Conservation (phyloP, 2,329 filamentous ascomycete species). For the Juglanconis sp. region DNA sequence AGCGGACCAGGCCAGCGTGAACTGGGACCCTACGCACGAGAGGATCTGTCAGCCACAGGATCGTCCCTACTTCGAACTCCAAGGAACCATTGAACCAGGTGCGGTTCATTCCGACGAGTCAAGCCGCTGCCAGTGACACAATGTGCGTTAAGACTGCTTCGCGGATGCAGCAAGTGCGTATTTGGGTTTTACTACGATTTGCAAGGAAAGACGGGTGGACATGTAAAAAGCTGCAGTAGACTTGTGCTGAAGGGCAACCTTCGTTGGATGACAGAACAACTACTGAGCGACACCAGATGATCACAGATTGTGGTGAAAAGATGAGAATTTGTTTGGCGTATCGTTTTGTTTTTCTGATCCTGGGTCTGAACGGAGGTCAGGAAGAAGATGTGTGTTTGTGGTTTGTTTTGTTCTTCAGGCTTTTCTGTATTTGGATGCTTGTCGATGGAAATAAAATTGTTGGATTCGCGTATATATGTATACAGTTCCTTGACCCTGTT, state of each 20-base stretch:
- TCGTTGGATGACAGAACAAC: constrained; percentile 15
- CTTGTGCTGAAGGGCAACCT: constrained; percentile 16
- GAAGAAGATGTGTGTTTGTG: no score
- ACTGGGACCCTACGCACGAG: background rate
- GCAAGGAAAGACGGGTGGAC: background rate
- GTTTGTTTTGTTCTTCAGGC: no score
- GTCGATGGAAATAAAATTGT: no score
- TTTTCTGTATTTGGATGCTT: no score
- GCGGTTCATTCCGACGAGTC: background rate
- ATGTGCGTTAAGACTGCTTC: background rate
- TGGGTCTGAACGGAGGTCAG: background rate
- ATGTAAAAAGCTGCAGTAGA: constrained; percentile 9
- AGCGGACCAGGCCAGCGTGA: background rate
- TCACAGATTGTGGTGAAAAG: background rate
- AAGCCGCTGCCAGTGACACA: background rate
- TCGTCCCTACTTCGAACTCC: background rate
- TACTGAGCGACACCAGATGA: background rate
- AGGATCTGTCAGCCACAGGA: background rate
- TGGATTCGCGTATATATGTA: no score
- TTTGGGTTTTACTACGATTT: background rate
- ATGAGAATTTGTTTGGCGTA: background rate
- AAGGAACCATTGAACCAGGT: background rate
- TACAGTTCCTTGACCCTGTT: no score
- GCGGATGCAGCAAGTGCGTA: background rate
- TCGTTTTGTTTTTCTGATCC: background rate